Evolutionary conservation across 1,284 basidiomycete species (phyloP), one percentile per base, ranked within the genome.

Genomic region (Xanthoconium separans): DNA sequence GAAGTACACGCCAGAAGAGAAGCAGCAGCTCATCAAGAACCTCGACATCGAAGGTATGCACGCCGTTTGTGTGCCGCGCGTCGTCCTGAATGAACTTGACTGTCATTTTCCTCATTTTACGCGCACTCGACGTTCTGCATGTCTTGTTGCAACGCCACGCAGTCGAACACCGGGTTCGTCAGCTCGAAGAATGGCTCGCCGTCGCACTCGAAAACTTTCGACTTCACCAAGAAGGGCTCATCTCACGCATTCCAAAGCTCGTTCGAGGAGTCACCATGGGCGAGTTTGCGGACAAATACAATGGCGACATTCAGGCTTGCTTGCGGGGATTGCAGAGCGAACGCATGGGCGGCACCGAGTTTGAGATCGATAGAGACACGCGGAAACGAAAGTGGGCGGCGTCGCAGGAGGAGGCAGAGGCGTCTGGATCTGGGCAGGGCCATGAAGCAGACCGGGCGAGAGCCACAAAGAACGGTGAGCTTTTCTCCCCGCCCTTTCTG

Each of bases 251-350:
- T 43, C 89, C 89, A 0, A 87, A 83, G 61, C 80, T 85, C 59
- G 83, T 91, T 22, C 81, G 88, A 41, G 73, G 72, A 31, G 81
- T 91, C 65, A 82, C 83, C 15, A 82, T 92, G 77, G 80, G 80
- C 48, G 88, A 91, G 46, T 90, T 92, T 68, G 81, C 79, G 27
- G 83, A 83, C 51, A 89, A 87, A 64, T 91, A 91, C 68, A 77
- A 84, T 48, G 89, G 87, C 2, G 83, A 89, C 61, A 75, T 89
- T 20, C 83, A 88, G 61, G 80, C 78, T 12, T 86, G 84, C 43
- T 70, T 89, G 54, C 77, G 81, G 57, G 86, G 81, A 11, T 70
- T 83, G 49, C 85, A 85, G 70, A 82, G 78, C 62, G 83, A 84
- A 53, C 74, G 73, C 51, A 68, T 83, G 49, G 75, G 74, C 12